These are phyloP conservation scores for Petasospora rhodanensis DNA, from an alignment of 1,139 yeast species.

Conservation along the genomic window DNA sequence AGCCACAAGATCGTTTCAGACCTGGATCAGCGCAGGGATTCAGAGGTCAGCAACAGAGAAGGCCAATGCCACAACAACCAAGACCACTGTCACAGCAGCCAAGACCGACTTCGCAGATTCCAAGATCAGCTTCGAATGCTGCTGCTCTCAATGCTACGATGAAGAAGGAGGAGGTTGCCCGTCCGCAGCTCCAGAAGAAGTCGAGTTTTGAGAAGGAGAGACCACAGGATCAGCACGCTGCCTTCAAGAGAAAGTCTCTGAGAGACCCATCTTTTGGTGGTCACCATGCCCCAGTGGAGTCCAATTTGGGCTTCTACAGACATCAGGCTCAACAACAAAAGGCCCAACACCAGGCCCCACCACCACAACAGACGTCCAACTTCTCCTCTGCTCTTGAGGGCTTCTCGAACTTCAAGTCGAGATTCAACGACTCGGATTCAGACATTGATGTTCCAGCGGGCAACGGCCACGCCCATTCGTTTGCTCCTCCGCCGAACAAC, in stretches of 20 bases:
- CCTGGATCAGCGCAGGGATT: conserved; percentile 16
- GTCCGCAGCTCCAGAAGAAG: conserved; percentile 36
- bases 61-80: conserved; percentile 2
- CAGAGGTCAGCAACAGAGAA: conserved; percentile 4
- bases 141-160: conserved; percentile 46
- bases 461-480: conserved; percentile 7
- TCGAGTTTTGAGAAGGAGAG: conserved; percentile 54
- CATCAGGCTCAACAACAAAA: conserved; percentile 20
- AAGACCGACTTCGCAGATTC: conserved; percentile 1
- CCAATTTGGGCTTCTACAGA: conserved; percentile 23
- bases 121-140: conserved; percentile 26
- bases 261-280: conserved; percentile 28
- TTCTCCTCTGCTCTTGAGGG: conserved; percentile 2
- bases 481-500: conserved; percentile 18
- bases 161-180: conserved; percentile 37
- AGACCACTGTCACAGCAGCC: conserved; percentile 3
- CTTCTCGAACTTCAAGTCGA: conserved; percentile 36
- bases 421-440: conserved; percentile 58
- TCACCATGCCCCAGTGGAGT: conserved; percentile 12
- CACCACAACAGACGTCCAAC: conserved; percentile 9
- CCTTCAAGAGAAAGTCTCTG: conserved; percentile 34
- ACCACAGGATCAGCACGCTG: conserved; percentile 28
- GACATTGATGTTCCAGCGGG: conserved; percentile 34
- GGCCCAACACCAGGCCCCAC: conserved; percentile 12
- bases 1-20: conserved; percentile 5